Base-by-base conservation (phyloP, 257 asterid species). In the Jasminum sambac region DNA sequence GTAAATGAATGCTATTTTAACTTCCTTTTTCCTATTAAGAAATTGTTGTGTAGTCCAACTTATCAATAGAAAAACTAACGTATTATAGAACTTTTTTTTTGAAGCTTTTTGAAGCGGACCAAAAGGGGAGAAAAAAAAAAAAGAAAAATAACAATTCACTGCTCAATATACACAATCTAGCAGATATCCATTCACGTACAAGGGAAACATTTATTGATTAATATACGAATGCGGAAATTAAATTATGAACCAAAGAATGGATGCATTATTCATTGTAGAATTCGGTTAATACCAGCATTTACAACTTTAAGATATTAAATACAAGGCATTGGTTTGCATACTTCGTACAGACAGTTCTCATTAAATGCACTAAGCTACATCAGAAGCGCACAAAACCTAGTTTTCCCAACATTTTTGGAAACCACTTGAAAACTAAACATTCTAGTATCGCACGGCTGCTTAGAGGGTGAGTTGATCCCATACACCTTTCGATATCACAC, bases 381-480 rank as follows among this genome's bases (percentile, higher is more conserved):
- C 48, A 74, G 25, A 73, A 67, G 43, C 76, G 74, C 79, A 50
- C 69, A 71, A 73, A 71, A 34, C 71, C 67, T 55, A 12, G n/a
- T 23, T 70, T 72, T 67, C 69, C 81, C 65, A 65, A 46, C 66
- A 72, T 58, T 74, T 74, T 66, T 67, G 78, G 76, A 74, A 64
- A 64, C 73, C 68, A 63, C 59, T 66, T 16, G 41, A 37, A 66
- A 57, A 67, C 50, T 58, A 8, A 62, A 37, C 57, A 44, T 64
- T 76, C 68, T 58, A 52, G 67, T 39, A 69, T 65, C 63, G 37
- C 42, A 71, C 41, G 61, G 63, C 57, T 17, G 70, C 13, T 10
- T 14, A 17, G 21, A 48, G 68, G 34, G 38, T 23, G 11, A 50
- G 74, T 30, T 8, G 46, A 71, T 61, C 25, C 75, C 64, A 44